Percentiles rank a stretch among this genome's conserved stretches.
phyloP scores from a whole-genome alignment of 331 rosid species.

The Arachis monticola region DNA sequence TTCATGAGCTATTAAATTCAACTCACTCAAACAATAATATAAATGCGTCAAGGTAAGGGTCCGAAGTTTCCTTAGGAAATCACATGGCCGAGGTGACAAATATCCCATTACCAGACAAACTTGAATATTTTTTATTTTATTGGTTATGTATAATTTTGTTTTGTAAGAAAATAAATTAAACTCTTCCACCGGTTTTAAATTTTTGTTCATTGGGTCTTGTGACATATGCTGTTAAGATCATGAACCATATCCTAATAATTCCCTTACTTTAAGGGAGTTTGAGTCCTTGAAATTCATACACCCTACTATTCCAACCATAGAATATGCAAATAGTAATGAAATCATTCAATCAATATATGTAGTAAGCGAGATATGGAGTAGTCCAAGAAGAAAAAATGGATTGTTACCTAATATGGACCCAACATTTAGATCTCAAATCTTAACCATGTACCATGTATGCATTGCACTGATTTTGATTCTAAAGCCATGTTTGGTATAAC shows the following conservation, averaged over 20 bases:
- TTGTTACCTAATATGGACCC: conserved; percentile 43
- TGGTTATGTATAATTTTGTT: too few species aligned
- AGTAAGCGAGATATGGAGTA: conserved; percentile 12
- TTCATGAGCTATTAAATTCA: conserved; percentile 29
- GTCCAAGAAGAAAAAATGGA: conserved; percentile 26
- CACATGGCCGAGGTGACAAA: conserved; percentile 40
- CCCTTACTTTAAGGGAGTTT: conserved; percentile 46
- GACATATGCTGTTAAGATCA: conserved; percentile 8
- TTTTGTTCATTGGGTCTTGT: background rate
- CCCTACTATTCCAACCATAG: conserved; percentile 35
- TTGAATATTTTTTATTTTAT: conserved; percentile 29
- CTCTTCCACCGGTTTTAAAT: conserved; percentile 34
- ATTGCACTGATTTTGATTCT: conserved; percentile 29
- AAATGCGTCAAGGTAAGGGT: background rate
- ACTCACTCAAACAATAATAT: conserved; percentile 4
- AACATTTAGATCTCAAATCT: conserved; percentile 38
- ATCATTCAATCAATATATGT: conserved; percentile 18
- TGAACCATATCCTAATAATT: conserved; percentile 40
- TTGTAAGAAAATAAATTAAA: background rate
- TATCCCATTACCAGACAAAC: conserved; percentile 30
- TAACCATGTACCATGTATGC: conserved; percentile 34
- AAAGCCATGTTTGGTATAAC: too few species aligned
- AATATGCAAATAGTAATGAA: background rate
- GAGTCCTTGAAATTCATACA: conserved; percentile 36
- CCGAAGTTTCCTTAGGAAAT: conserved; percentile 21